Evolutionary conservation across 1,284 basidiomycete genomes (phyloP), one percentile per base, ranked within the genome.

Genomic region (Malassezia caprae): DNA sequence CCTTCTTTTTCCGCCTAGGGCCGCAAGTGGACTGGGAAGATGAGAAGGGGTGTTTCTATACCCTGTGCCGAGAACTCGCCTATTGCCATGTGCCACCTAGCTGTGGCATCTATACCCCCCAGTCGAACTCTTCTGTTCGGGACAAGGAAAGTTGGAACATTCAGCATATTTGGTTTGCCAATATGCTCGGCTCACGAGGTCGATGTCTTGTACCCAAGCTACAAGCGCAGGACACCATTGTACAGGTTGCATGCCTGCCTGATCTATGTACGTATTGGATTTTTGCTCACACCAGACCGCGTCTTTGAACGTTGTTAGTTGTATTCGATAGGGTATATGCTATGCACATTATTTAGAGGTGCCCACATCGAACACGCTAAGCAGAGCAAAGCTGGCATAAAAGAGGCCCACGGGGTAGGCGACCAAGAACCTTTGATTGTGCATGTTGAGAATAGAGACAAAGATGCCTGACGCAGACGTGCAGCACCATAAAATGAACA

Each of bases 41-140:
- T 2, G 94, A 99, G 74, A 78, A 80, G 47, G 82, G 82, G 54
- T 99, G 93, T 72, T 96, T 98, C 69, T 80, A 82, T 17, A 81
- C 82, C 0, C 85, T 98, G 68, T 78, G 94, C 21, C 83, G 84
- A 27, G 93, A 98, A 76, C 78, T 99, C 1, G 90, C 67, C 0
- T 58, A 39, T 32, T 60, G 59, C 27, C 58, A 59, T 37, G 59
- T 73, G 57, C 56, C 49, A 50, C 19, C 51, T 56, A 45, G 45
- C 79, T 56, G 86, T 82, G 65, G 51, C 24, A 39, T 32, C 12
- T 37, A 19, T 46, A 3, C 48, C 51, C 13, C 34, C 8, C 13
- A 26, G n/a, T 12, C 11, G 5, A 24, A 28, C 8, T 39, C 13
- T 10, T 48, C 40, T 3, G 42, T 19, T 39, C 37, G 35, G 24